A percentile compares a stretch with the other conserved stretches of the same genome.
These are phyloP conservation scores for Flaveria trinervia DNA, from an alignment of 129 eudicot genomes.

Conservation along the genomic window DNA sequence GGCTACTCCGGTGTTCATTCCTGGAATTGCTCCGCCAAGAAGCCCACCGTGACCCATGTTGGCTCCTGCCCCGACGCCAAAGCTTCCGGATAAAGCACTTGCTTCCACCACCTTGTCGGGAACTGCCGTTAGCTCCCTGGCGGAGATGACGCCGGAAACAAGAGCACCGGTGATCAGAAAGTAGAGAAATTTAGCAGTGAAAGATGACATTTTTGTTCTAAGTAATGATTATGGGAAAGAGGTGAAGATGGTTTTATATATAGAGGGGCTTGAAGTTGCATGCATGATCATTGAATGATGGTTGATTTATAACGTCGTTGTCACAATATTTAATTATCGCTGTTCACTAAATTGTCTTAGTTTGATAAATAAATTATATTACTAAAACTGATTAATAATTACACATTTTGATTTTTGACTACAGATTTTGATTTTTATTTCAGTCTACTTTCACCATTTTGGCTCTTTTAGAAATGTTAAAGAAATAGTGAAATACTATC, in stretches of 20 bases:
- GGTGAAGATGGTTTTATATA: conserved; percentile 30
- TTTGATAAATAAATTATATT: not conserved
- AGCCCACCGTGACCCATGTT: conserved; percentile 39
- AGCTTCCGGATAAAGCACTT: conserved; percentile 38
- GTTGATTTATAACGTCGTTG: not conserved
- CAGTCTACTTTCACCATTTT: too few relatives aligned
- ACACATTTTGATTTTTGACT: too few relatives aligned
- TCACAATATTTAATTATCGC: conserved; percentile 26
- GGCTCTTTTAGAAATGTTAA: too few relatives aligned
- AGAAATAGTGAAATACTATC: too few relatives aligned
- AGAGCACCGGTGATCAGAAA: conserved; percentile 37
- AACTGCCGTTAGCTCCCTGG: conserved; percentile 30
- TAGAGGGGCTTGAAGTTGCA: conserved; percentile 29
- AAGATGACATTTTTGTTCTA: conserved; percentile 39
- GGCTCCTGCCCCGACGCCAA: conserved; percentile 36
- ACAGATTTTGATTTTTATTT: too few relatives aligned
- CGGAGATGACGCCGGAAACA: conserved; percentile 32
- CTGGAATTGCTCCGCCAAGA: conserved; percentile 41
- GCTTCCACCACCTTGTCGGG: conserved; percentile 26
- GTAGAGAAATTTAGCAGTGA: conserved; percentile 19
- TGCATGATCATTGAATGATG: conserved; percentile 31
- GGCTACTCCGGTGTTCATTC: conserved; percentile 31
- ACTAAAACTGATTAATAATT: too few relatives aligned
- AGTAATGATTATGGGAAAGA: conserved; percentile 10
- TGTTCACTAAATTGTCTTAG: conserved; percentile 1